Evolutionary conservation across 306 rosid genomes (phyloP), one percentile per base, ranked within the genome.

Genomic region (Castanea crenata): DNA sequence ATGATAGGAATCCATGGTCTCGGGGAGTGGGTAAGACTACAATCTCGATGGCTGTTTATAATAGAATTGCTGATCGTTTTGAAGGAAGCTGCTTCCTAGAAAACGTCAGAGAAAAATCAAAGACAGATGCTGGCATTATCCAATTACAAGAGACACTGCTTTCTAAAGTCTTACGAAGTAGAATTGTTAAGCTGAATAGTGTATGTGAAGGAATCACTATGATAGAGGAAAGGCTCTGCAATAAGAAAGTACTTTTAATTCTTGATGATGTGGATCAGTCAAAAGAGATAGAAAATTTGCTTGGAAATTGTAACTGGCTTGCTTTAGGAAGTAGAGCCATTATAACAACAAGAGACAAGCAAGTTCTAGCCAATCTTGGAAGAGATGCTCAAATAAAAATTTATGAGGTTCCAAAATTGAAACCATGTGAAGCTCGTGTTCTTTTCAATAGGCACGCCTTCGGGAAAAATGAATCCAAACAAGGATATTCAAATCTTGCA

Each of bases 11-110:
- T 71, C 18, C 31, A 31, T 71, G 77, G 82, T 44, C 27, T 69
- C 4, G 58, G 69, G 83, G 83, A 4, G 41, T 64, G 11, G 80
- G 80, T n/a, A 76, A 78, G 29, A 69, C 81, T 3, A 78, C 82
- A 1, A 59, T 70, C 6, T 51, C 82, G 0, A 27, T 21, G 5
- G 82, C 73, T 18, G 52, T 78, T 31, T 78, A 71, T 20, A 78
- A 78, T 57, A 2, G 2, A 44, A 46, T 79, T 46, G 38, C 23
- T 32, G 57, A 44, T 29, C 25, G 59, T 16, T 79, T 79, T 73
- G 67, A 79, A 3, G 64, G 41, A 10, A 32, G 32, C 5, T 71
- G 63, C 35, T 79, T 79, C 25, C 77, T 71, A 20, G 77, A n/a
- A 27, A 76, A 49, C 0, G 18, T 79, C 4, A 69, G 75, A 56